Evolutionary conservation across 2,329 filamentous ascomycete species (phyloP).

Genomic region (Neofusicoccum laricinum): DNA sequence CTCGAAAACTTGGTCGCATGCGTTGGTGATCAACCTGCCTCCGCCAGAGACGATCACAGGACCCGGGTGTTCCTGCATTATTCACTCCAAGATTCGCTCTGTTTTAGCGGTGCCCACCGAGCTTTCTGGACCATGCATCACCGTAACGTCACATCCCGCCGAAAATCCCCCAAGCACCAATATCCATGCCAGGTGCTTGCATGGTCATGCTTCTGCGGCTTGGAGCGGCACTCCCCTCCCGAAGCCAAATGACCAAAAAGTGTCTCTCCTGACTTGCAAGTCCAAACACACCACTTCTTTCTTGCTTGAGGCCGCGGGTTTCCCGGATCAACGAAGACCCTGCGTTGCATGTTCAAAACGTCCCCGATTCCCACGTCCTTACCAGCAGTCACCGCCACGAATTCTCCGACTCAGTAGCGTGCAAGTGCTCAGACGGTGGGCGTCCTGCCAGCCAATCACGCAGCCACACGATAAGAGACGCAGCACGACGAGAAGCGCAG

Average conservation of each 20-base stretch:
- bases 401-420: background rate
- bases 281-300: background rate
- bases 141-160: conserved; percentile 5
- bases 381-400: conserved; percentile 4
- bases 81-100: background rate
- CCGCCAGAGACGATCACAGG: conserved; percentile 3
- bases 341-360: too few relatives aligned
- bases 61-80: conserved; percentile 9
- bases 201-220: background rate
- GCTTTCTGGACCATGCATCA: background rate
- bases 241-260: background rate
- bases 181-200: background rate
- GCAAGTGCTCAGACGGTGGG: background rate
- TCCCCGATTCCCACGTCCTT: background rate
- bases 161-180: conserved; percentile 2
- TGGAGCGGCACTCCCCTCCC: background rate
- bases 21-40: conserved; percentile 12
- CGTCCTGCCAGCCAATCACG: background rate
- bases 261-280: background rate
- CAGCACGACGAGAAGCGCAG: background rate
- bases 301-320: background rate
- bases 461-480: conserved; percentile 7
- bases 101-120: background rate
- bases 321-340: too few relatives aligned
- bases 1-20: conserved; percentile 4